Evolutionary conservation across 1,284 basidiomycete genomes (phyloP), one percentile per base, ranked within the genome.

Genomic region (Macrocybe sp.): DNA sequence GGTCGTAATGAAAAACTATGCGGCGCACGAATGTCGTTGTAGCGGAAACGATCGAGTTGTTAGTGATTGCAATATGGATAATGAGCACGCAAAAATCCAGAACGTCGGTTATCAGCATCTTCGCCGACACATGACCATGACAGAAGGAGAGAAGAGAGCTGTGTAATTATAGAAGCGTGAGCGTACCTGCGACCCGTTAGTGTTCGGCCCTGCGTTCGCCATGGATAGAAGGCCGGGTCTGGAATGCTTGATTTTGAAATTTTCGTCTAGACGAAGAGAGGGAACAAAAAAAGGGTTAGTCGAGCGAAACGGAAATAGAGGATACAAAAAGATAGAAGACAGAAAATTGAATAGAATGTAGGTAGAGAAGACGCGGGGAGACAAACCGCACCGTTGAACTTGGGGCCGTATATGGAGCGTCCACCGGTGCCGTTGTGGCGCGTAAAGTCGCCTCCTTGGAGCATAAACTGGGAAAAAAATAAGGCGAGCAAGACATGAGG

Each of bases 361-460:
- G 14, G 14, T 14, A 14, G 14, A 14, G 8, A 3, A 42, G 22
- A 10, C 4, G 4, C 9, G 22, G 14, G 16, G 14, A 38, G 31
- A 11, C 35, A 12, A 4, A 22, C 69, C 75, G 28, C 49, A 89
- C 86, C 87, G 33, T 65, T 52, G 59, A 89, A 92, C 58, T 83
- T 86, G 52, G 81, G 76, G 11, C 95, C 96, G 55, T 96, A 98
- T 61, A 98, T 97, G 11, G 85, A 91, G 61, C 85, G 83, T 33
- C 91, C 92, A 38, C 96, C 96, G 0, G 93, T 94, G 11, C 85
- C 94, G 61, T 97, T 83, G 38, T 74, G 68, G 7, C 64, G 63
- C 14, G 83, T 87, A 63, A 89, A 87, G 68, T 89, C 86, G 40
- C 87, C 87, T 11, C 87, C 87, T 64, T 93, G 90, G 45, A 91